Percentiles rank a stretch among this genome's conserved stretches.
Conservation (phyloP, 2,329 filamentous ascomycete genomes). For the Pyricularia pennisetigena region DNA sequence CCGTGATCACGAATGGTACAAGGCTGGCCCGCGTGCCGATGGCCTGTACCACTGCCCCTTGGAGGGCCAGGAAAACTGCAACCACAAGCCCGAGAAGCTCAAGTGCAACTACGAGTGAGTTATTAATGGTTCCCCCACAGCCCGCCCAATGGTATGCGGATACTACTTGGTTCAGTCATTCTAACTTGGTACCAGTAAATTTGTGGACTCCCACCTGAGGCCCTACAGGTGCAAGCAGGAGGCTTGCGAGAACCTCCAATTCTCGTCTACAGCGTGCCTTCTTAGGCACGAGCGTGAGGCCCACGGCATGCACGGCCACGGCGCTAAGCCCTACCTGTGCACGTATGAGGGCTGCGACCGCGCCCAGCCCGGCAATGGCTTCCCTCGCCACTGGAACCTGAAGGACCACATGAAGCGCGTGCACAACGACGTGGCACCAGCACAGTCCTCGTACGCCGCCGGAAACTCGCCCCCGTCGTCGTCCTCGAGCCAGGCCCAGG, state of each 20-base stretch:
- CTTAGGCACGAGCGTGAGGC: conserved; percentile 93
- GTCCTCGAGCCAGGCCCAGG: background rate
- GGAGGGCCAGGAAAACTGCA: conserved; percentile 62
- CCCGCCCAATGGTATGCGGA: background rate
- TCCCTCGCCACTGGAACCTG: conserved; percentile 91
- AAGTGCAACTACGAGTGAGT: conserved; percentile 99
- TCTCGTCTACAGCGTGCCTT: conserved; percentile 91
- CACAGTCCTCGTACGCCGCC: background rate
- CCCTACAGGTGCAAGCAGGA: conserved; percentile 89
- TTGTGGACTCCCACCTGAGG: conserved; percentile 92
- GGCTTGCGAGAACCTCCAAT: conserved; percentile 74
- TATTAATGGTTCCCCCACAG: conserved; percentile 10
- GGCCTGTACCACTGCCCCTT: conserved; percentile 92
- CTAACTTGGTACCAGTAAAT: conserved; percentile 57
- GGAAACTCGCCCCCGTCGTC: background rate
- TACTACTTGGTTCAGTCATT: background rate
- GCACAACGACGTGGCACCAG: conserved; percentile 46
- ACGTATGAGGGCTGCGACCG: conserved; percentile 81
- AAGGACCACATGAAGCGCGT: conserved; percentile 96
- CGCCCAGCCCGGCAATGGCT: conserved; percentile 72
- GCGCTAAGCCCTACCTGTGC: conserved; percentile 86
- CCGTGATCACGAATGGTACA: conserved; percentile 61
- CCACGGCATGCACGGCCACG: conserved; percentile 90
- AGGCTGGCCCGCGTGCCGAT: conserved; percentile 53
- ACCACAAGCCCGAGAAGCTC: conserved; percentile 87